phyloP scores from a whole-genome alignment of 2,329 filamentous ascomycete species.

The Aureobasidium sp. region DNA sequence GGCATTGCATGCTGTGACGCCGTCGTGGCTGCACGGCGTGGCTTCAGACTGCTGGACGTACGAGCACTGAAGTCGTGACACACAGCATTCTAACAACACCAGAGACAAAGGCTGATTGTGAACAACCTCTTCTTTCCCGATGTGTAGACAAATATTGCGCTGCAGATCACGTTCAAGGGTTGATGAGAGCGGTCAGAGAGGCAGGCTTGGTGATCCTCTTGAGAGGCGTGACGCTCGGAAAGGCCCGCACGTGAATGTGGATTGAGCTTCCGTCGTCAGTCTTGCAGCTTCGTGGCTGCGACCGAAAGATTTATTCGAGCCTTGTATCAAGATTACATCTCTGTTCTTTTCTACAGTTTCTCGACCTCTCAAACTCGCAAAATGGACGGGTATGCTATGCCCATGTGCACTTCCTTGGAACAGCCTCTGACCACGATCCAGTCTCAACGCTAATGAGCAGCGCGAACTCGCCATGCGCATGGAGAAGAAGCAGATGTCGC shows the following conservation, averaged over 20 bases:
- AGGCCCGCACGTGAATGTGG: not conserved
- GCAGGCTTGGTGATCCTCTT: not conserved
- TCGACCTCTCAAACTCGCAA: not conserved
- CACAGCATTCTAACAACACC: not conserved
- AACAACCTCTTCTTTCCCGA: no score
- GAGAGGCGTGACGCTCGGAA: not conserved
- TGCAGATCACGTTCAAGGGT: not conserved
- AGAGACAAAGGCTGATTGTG: not conserved
- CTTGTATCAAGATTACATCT: not conserved
- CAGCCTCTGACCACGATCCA: slow-evolving; percentile 26
- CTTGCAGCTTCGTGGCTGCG: not conserved
- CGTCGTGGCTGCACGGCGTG: not conserved
- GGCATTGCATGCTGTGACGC: not conserved
- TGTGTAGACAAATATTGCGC: not conserved
- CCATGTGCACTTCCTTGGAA: not conserved
- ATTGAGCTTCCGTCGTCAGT: slow-evolving; percentile 10
- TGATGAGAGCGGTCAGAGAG: not conserved
- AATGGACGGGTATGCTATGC: slow-evolving; percentile 32
- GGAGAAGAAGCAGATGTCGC: slow-evolving; percentile 97
- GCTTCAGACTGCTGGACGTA: not conserved
- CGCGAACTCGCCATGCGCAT: slow-evolving; percentile 90
- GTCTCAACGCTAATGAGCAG: slow-evolving; percentile 72
- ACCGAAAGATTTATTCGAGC: not conserved
- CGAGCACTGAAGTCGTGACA: not conserved
- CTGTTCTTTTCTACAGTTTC: not conserved